Conservation (phyloP, 139 green algal species). For the Dunaliella sp. region DNA sequence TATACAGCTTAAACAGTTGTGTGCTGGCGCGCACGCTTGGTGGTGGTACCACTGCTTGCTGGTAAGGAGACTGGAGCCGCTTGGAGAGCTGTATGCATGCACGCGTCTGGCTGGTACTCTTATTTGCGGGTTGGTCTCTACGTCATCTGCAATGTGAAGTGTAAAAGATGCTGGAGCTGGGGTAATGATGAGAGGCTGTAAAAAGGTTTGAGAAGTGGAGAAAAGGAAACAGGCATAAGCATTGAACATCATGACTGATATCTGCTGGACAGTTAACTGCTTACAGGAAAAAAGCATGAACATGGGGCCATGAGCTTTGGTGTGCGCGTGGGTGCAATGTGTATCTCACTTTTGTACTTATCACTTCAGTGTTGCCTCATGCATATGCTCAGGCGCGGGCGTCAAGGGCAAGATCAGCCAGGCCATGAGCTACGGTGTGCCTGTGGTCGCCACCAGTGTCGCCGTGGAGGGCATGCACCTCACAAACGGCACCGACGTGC, state of each 20-base stretch:
- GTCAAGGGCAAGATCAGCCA: conserved; percentile 39
- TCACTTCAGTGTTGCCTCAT: too few relatives aligned
- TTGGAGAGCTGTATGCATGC: not conserved
- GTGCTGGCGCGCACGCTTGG: not conserved
- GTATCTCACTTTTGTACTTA: too few relatives aligned
- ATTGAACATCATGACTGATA: too few relatives aligned
- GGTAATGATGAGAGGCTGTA: too few relatives aligned
- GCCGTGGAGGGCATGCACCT: conserved; percentile 19
- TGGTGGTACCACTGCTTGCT: conserved; percentile 20
- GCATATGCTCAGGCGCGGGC: conserved; percentile 20
- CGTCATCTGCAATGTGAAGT: too few relatives aligned
- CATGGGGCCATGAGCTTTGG: too few relatives aligned
- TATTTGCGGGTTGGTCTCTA: conserved; percentile 8
- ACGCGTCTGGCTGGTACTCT: conserved; percentile 11
- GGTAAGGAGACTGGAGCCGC: not conserved
- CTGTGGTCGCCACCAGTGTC: conserved; percentile 12
- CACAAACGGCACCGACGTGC: not conserved
- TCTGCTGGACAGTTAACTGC: too few relatives aligned
- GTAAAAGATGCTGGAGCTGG: too few relatives aligned
- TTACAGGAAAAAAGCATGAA: too few relatives aligned
- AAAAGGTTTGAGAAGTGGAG: too few relatives aligned
- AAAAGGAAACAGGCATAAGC: too few relatives aligned
- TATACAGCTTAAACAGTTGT: conserved; percentile 19
- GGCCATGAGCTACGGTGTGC: conserved; percentile 21
- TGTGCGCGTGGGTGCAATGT: too few relatives aligned